These are phyloP conservation scores for Sporisorium reilianum DNA, from an alignment of 1,284 basidiomycete species.

Conservation along the genomic window DNA sequence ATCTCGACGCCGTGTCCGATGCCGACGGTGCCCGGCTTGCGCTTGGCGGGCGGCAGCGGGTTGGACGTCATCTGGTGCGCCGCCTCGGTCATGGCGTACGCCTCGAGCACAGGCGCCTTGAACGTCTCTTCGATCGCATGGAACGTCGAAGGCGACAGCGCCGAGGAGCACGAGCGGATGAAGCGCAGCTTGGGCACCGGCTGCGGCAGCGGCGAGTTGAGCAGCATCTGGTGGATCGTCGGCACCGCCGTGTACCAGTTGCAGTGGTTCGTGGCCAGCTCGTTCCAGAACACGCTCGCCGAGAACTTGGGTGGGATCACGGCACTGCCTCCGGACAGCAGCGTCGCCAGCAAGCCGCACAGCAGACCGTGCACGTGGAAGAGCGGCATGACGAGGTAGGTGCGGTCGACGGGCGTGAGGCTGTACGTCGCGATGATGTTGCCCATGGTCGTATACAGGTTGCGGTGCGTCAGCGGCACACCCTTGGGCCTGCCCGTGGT, in stretches of 20 bases:
- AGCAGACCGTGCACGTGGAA: conserved; percentile 79
- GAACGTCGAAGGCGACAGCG: conserved; percentile 71
- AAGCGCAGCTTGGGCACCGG: conserved; percentile 71
- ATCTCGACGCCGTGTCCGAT: conserved; percentile 72
- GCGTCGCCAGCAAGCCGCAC: conserved; percentile 76
- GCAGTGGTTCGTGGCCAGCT: conserved; percentile 69
- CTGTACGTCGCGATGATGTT: conserved; percentile 73
- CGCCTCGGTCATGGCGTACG: conserved; percentile 70
- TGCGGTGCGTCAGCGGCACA: conserved; percentile 76
- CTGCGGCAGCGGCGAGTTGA: conserved; percentile 69
- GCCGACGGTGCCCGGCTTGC: conserved; percentile 72
- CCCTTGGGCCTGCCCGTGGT: conserved; percentile 75
- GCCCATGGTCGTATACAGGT: conserved; percentile 75
- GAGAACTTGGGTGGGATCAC: conserved; percentile 76
- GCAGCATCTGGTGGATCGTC: conserved; percentile 73
- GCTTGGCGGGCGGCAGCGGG: conserved; percentile 67
- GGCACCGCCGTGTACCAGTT: conserved; percentile 70
- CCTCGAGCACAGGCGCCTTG: conserved; percentile 72
- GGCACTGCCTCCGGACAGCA: conserved; percentile 75
- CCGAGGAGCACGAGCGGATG: conserved; percentile 72
- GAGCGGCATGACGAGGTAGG: conserved; percentile 77
- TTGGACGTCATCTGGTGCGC: conserved; percentile 72
- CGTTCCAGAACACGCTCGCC: conserved; percentile 75
- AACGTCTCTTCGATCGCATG: conserved; percentile 71
- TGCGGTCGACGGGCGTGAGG: conserved; percentile 71